phyloP scores from a whole-genome alignment of 1,284 basidiomycete species.

The Pseudozyma thailandica region DNA sequence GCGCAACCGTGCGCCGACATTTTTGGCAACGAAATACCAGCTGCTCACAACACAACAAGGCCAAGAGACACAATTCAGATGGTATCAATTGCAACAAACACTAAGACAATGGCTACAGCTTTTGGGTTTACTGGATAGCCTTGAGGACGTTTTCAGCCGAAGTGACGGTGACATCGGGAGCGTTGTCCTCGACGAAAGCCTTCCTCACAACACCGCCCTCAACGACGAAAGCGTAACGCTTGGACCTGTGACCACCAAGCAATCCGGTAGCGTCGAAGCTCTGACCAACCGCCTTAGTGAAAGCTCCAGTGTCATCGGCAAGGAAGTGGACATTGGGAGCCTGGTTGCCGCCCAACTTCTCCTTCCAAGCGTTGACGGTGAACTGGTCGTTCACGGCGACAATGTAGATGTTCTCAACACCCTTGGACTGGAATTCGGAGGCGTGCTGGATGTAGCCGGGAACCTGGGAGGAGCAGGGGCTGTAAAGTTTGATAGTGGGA shows the following conservation, averaged over 20 bases:
- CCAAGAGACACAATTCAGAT: not conserved
- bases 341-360: conserved; percentile 53
- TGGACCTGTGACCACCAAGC: conserved; percentile 55
- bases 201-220: conserved; percentile 58
- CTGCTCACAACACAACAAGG: not conserved
- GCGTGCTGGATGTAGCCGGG: conserved; percentile 63
- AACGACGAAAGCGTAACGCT: conserved; percentile 55
- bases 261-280: conserved; percentile 62
- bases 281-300: conserved; percentile 60
- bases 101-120: not conserved
- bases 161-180: conserved; percentile 59
- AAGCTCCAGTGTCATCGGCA: conserved; percentile 64
- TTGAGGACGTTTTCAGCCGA: conserved; percentile 58
- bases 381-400: conserved; percentile 65
- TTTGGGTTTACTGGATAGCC: conserved; percentile 16
- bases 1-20: no score
- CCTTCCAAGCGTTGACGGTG: conserved; percentile 63
- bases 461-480: conserved; percentile 65
- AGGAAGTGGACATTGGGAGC: conserved; percentile 59
- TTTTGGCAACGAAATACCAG: no score
- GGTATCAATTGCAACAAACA: not conserved
- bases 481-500: conserved; percentile 4
- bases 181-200: conserved; percentile 57
- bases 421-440: conserved; percentile 58
- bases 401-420: conserved; percentile 59